These are phyloP conservation scores for Arthrocladium fulminans DNA, from an alignment of 2,329 filamentous ascomycete species.

Conservation along the genomic window DNA sequence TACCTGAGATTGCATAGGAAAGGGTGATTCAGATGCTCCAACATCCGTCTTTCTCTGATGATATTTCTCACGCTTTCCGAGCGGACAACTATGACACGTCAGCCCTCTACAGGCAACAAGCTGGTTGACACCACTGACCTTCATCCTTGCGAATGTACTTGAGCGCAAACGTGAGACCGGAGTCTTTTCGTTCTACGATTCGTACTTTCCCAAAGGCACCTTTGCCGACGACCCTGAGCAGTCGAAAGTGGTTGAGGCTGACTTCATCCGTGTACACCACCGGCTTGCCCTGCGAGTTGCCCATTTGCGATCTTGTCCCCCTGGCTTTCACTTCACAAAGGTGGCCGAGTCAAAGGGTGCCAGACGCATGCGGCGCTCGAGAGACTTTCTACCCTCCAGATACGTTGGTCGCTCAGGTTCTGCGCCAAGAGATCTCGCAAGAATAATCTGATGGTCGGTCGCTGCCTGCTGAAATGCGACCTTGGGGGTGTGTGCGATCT, in stretches of 20 bases:
- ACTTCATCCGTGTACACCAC: slow-evolving; percentile 93
- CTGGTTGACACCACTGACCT: slow-evolving; percentile 49
- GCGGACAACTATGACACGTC: slow-evolving; percentile 63
- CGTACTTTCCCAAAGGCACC: slow-evolving; percentile 98
- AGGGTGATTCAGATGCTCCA: slow-evolving; percentile 94
- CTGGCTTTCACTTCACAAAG: neutral
- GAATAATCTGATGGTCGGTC: too few species aligned
- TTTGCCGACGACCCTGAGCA: slow-evolving; percentile 90
- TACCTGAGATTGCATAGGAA: slow-evolving; percentile 98
- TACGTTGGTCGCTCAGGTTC: too few species aligned
- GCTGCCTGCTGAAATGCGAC: too few species aligned
- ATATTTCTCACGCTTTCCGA: slow-evolving; percentile 98
- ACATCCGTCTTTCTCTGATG: slow-evolving; percentile 92
- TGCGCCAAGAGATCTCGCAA: too few species aligned
- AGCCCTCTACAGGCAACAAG: slow-evolving; percentile 17
- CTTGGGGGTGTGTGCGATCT: too few species aligned
- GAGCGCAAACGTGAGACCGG: slow-evolving; percentile 82
- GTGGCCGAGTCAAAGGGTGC: neutral
- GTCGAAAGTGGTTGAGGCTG: slow-evolving; percentile 93
- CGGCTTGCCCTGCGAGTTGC: slow-evolving; percentile 90
- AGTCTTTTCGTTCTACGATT: slow-evolving; percentile 97
- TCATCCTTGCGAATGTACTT: slow-evolving; percentile 99
- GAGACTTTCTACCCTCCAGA: neutral
- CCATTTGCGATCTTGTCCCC: slow-evolving; percentile 50
- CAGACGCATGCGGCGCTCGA: neutral